Base-by-base conservation (phyloP, 768 basidiomycete genomes). In the Rhodotorula diobovata region DNA sequence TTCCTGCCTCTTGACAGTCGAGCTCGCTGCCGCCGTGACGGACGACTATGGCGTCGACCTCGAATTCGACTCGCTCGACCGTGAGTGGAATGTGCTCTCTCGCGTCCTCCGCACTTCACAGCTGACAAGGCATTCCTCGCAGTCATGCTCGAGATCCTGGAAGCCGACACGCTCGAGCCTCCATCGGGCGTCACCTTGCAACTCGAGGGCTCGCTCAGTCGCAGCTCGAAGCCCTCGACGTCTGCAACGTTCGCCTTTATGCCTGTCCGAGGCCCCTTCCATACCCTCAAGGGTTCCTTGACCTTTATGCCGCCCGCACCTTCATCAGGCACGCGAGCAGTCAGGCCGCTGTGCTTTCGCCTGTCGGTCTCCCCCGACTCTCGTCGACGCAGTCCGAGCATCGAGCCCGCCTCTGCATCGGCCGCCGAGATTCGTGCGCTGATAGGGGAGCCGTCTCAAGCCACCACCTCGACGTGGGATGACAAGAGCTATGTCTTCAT, bases 11-110 rank as follows among this genome's bases (percentile, higher is more conserved):
- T 25, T 32, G 12, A 25, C 55, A 72, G 74, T 75, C 46, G 71
- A 67, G n/a, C 43, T 75, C 3, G 71, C 68, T 0, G 43, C 72
- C 23, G 74, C 62, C 2, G 43, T 70, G 1, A 69, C 67, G 34
- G 74, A 75, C 35, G 74, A 75, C 53, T 75, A 75, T n/a, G 74
- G 74, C 2, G 48, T 59, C 8, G 59, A 72, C 37, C 41, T 70
- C 59, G 37, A 59, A 8, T 72, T 72, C 39, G 71, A 75, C 12
- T 54, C 65, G 4, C 46, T 75, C 28, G 30, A 71, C 15, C 30
- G 73, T 71, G 12, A 12, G 70, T 66, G 30, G 32, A 37, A 8
- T 58, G 20, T 21, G 12, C 12, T 9, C 50, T 23, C 37, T 18
- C 39, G 1, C 15, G 9, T 25, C 0, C 28, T 2, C 14, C 1